Percentiles rank a stretch among this genome's conserved stretches.
These are phyloP conservation scores for Actinomucor elegans DNA, from an alignment of 371 early-diverging fungal genomes.

Conservation along the genomic window DNA sequence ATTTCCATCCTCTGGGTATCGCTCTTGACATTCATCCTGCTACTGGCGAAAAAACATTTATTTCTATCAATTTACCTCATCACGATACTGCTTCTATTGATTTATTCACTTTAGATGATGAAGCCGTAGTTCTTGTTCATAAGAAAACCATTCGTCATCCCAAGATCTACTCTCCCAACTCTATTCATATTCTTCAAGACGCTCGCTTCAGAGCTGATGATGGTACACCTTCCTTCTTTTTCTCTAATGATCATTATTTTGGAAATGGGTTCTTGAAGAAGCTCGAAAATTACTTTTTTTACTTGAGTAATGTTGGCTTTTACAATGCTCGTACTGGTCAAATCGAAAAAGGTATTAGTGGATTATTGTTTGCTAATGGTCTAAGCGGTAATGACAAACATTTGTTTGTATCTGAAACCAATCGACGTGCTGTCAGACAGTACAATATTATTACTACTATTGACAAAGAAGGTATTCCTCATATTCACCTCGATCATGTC, in stretches of 20 bases:
- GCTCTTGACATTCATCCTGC: constrained; percentile 15
- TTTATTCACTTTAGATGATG: constrained; percentile 18
- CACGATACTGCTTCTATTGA: constrained; percentile 17
- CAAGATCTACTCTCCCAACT: constrained; percentile 31
- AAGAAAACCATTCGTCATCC: constrained; percentile 25
- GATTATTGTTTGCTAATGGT: constrained; percentile 41
- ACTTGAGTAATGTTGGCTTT: constrained; percentile 24
- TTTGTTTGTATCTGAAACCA: constrained; percentile 35
- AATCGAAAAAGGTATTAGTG: constrained; percentile 22
- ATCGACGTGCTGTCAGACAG: constrained; percentile 14
- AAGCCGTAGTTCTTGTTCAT: constrained; percentile 5
- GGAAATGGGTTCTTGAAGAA: constrained; percentile 11
- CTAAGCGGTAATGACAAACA: constrained; percentile 28
- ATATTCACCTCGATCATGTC: constrained; percentile 14
- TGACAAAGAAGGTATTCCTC: background rate
- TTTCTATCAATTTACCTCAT: constrained; percentile 25
- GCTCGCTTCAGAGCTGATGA: constrained; percentile 23
- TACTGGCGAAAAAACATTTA: constrained; percentile 5
- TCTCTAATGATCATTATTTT: constrained; percentile 36
- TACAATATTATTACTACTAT: constrained; percentile 17
- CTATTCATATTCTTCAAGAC: constrained; percentile 26
- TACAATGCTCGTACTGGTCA: constrained; percentile 32
- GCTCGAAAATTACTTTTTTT: constrained; percentile 30
- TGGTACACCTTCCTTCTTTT: constrained; percentile 46
- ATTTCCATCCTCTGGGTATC: constrained; percentile 29